Evolutionary conservation across 202 grass and related monocot genomes (phyloP).

Genomic region (Bolboschoenoplectus hybrid): DNA sequence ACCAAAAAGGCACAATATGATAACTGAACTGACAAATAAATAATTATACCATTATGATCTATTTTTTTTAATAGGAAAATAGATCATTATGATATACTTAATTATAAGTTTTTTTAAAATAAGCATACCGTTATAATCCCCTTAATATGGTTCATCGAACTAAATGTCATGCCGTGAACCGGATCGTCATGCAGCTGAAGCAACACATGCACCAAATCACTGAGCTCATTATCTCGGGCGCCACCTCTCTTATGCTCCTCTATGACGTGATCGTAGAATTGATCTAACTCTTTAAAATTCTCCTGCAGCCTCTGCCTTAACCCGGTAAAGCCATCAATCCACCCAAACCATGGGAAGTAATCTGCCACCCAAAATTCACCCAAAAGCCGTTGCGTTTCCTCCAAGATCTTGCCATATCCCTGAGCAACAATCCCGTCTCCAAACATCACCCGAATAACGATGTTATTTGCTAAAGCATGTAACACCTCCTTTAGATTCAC

Average conservation of each 20-base stretch:
- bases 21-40: too few species aligned
- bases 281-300: constrained; percentile 62
- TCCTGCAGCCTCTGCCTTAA: constrained; percentile 50
- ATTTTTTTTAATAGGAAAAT: too few species aligned
- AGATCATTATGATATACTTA: too few species aligned
- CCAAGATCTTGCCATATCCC: constrained; percentile 32
- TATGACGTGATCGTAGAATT: constrained; percentile 60
- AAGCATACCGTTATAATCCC: constrained; percentile 59
- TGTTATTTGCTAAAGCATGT: constrained; percentile 44
- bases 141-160: constrained; percentile 52
- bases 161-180: constrained; percentile 48
- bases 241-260: constrained; percentile 44
- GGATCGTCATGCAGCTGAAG: constrained; percentile 71
- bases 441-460: constrained; percentile 55
- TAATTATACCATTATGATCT: too few species aligned
- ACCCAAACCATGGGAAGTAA: constrained; percentile 62
- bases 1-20: too few species aligned
- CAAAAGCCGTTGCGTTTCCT: constrained; percentile 48
- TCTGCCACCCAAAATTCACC: constrained; percentile 63
- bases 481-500: constrained; percentile 56
- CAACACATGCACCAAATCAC: constrained; percentile 73
- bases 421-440: constrained; percentile 35
- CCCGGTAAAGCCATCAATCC: constrained; percentile 60
- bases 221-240: not conserved
- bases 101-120: not conserved